Evolutionary conservation across 345 rosid genomes (phyloP).

Genomic region (Euphorbia tirucalli): DNA sequence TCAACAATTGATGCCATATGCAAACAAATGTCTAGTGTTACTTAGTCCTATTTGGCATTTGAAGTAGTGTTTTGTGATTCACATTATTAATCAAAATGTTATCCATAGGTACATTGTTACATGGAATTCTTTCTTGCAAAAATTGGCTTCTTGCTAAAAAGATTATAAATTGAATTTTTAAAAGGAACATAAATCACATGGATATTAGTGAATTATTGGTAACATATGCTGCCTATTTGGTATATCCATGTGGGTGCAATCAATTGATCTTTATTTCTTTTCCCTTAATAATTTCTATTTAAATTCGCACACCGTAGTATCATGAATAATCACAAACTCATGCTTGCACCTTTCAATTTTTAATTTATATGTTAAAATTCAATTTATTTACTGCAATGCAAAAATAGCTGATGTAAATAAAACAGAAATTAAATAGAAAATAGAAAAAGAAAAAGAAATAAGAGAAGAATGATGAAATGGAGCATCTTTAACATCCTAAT

Average conservation of each 20-base stretch:
- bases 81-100: not conserved
- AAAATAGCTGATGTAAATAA: not conserved
- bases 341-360: no score
- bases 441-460: not conserved
- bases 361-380: no score
- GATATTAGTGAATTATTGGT: not conserved
- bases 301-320: no score
- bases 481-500: conserved; percentile 24
- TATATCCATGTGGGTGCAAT: conserved; percentile 7
- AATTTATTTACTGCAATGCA: no score
- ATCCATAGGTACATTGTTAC: not conserved
- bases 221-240: not conserved
- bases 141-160: not conserved
- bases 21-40: no score
- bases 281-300: no score
- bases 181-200: not conserved
- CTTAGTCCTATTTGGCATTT: not conserved
- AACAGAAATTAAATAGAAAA: not conserved
- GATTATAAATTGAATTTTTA: not conserved
- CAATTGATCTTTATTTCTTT: not conserved
- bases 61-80: not conserved
- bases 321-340: no score
- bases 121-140: no score
- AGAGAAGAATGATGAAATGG: conserved; percentile 16
- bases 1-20: no score